A percentile compares a stretch with the other conserved stretches of the same genome.
These are phyloP conservation scores for Coemansia sp. DNA, from an alignment of 192 early-diverging fungal species.

Conservation along the genomic window DNA sequence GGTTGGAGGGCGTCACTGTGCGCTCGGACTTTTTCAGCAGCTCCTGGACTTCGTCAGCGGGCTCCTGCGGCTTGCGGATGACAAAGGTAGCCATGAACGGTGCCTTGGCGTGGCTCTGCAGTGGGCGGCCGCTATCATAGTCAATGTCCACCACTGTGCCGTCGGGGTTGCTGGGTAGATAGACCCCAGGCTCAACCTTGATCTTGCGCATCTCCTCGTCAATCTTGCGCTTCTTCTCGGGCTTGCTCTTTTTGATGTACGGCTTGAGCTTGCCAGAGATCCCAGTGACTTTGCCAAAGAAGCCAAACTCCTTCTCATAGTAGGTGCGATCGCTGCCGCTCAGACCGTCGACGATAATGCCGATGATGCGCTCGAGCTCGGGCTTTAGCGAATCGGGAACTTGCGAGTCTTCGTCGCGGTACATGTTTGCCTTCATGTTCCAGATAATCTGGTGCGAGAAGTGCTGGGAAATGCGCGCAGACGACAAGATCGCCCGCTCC, in stretches of 20 bases:
- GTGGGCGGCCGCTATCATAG: slow-evolving; percentile 83
- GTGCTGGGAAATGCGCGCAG: slow-evolving; percentile 86
- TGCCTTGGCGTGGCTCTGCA: slow-evolving; percentile 98
- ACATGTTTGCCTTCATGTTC: slow-evolving; percentile 99
- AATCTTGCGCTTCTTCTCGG: slow-evolving; percentile 97
- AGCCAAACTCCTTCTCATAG: slow-evolving; percentile 94
- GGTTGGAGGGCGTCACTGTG: slow-evolving; percentile 27
- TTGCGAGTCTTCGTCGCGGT: slow-evolving; percentile 56
- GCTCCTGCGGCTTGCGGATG: slow-evolving; percentile 57
- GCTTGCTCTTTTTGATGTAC: slow-evolving; percentile 79
- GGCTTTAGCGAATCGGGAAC: slow-evolving; percentile 84
- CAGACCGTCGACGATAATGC: slow-evolving; percentile 69
- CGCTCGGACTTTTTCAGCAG: slow-evolving; percentile 34
- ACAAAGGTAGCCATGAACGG: slow-evolving; percentile 99
- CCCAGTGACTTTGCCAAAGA: slow-evolving; percentile 92
- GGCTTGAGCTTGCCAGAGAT: slow-evolving; percentile 98
- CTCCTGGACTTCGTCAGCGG: slow-evolving; percentile 57
- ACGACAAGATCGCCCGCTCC: slow-evolving; percentile 91
- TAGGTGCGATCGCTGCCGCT: slow-evolving; percentile 84
- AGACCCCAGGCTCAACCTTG: slow-evolving; percentile 91
- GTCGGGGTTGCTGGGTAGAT: slow-evolving; percentile 96
- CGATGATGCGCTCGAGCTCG: slow-evolving; percentile 79
- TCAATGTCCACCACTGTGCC: slow-evolving; percentile 93
- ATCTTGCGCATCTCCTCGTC: slow-evolving; percentile 97
- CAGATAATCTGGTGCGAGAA: slow-evolving; percentile 99